Evolutionary conservation across 345 rosid species (phyloP).

Genomic region (Pistacia vera): DNA sequence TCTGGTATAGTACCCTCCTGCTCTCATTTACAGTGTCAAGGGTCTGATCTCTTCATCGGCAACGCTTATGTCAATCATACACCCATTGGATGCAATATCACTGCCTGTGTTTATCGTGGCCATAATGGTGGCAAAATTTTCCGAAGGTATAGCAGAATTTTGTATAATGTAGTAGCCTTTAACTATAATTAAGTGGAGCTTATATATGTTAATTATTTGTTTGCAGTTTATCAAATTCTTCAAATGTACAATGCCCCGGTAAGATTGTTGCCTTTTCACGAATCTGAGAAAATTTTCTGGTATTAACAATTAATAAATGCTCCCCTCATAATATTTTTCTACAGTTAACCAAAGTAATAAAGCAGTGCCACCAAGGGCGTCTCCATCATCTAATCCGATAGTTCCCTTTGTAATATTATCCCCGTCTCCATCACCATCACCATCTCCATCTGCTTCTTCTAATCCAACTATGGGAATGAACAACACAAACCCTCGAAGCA

Average conservation of each 20-base stretch:
- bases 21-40: slow-evolving; percentile 29
- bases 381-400: slow-evolving; percentile 4
- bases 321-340: too few relatives aligned
- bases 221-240: slow-evolving; percentile 25
- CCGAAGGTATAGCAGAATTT: slow-evolving; percentile 13
- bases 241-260: slow-evolving; percentile 18
- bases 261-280: background rate
- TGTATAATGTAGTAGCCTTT: too few relatives aligned
- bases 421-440: slow-evolving; percentile 13
- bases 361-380: slow-evolving; percentile 10
- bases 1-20: slow-evolving; percentile 17
- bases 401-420: slow-evolving; percentile 12
- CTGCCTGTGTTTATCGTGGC: slow-evolving; percentile 26
- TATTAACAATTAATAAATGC: too few relatives aligned
- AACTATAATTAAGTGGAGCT: too few relatives aligned
- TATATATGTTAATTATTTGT: background rate
- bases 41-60: slow-evolving; percentile 27
- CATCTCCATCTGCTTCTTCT: slow-evolving; percentile 6
- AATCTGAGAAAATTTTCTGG: too few relatives aligned
- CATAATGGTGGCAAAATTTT: slow-evolving; percentile 28
- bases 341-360: slow-evolving; percentile 8
- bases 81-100: slow-evolving; percentile 22
- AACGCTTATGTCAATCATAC: background rate
- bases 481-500: background rate
- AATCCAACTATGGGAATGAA: background rate